phyloP scores from a whole-genome alignment of 129 eudicot species.

The Artemisia argyi region DNA sequence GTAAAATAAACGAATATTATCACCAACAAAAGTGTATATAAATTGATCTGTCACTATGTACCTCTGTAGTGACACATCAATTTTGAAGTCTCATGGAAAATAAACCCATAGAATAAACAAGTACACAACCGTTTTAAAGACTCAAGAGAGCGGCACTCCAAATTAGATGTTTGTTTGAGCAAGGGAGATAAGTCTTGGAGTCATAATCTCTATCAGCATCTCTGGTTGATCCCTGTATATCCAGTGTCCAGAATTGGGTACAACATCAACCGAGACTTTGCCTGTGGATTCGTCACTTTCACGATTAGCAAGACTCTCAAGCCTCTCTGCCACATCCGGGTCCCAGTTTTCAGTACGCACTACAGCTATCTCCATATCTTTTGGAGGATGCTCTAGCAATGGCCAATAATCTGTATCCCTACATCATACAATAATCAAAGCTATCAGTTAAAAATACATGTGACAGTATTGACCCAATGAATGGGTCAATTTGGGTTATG shows the following conservation, averaged over 20 bases:
- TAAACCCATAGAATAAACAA: too few species aligned
- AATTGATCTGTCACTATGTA: too few species aligned
- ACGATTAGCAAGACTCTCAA: conserved; percentile 45
- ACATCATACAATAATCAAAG: neutral
- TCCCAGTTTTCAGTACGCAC: conserved; percentile 88
- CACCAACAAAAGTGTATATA: too few species aligned
- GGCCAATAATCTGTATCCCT: conserved; percentile 69
- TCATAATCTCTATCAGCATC: conserved; percentile 63
- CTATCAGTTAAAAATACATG: neutral
- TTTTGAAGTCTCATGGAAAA: too few species aligned
- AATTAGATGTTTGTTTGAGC: conserved; percentile 15
- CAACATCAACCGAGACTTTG: conserved; percentile 54
- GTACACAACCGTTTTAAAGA: too few species aligned
- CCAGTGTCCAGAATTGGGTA: conserved; percentile 81
- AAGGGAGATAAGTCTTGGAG: conserved; percentile 55
- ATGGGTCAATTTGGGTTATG: neutral
- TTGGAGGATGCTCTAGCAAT: conserved; percentile 67
- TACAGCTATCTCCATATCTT: conserved; percentile 57
- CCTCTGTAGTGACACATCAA: too few species aligned
- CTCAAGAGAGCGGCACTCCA: neutral
- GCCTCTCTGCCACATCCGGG: conserved; percentile 45
- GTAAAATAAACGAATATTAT: too few species aligned
- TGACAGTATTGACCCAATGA: neutral
- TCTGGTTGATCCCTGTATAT: conserved; percentile 77
- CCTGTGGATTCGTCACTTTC: conserved; percentile 39